Evolutionary conservation across 2,329 filamentous ascomycete genomes (phyloP).

Genomic region (Basipetospora chlamydospora): DNA sequence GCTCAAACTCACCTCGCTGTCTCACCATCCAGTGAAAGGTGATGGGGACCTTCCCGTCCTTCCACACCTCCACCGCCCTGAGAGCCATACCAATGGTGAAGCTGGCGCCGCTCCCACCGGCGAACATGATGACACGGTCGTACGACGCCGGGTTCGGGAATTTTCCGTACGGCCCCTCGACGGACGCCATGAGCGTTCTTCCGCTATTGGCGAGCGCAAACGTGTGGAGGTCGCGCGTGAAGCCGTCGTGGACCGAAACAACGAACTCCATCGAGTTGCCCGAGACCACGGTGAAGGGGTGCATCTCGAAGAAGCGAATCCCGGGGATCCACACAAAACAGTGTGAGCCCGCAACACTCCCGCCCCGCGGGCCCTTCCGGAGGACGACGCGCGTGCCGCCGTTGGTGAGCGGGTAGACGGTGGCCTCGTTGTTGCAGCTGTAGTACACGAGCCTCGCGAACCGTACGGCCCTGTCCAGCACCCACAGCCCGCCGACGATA

Average conservation of each 20-base stretch:
- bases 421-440: constrained; percentile 35
- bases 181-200: constrained; percentile 29
- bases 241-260: constrained; percentile 42
- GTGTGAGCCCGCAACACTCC: constrained; percentile 42
- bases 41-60: constrained; percentile 10
- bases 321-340: constrained; percentile 50
- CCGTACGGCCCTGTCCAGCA: constrained; percentile 34
- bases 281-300: constrained; percentile 48
- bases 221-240: constrained; percentile 39
- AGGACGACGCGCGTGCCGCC: constrained; percentile 41
- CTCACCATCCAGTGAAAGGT: constrained; percentile 27
- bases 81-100: constrained; percentile 31
- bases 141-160: constrained; percentile 35
- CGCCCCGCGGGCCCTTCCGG: constrained; percentile 29
- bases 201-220: constrained; percentile 36
- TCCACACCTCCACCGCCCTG: constrained; percentile 9
- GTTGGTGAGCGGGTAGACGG: constrained; percentile 35
- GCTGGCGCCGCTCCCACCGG: constrained; percentile 46
- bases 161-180: constrained; percentile 46
- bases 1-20: constrained; percentile 20
- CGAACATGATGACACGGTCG: constrained; percentile 43
- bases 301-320: constrained; percentile 41
- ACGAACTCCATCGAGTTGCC: constrained; percentile 39
- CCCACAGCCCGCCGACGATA: constrained; percentile 32
- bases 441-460: constrained; percentile 26